A percentile compares a stretch with the other conserved stretches of the same genome.
Conservation (phyloP, 305 asterid genomes). For the Solanum aculeatissimum region DNA sequence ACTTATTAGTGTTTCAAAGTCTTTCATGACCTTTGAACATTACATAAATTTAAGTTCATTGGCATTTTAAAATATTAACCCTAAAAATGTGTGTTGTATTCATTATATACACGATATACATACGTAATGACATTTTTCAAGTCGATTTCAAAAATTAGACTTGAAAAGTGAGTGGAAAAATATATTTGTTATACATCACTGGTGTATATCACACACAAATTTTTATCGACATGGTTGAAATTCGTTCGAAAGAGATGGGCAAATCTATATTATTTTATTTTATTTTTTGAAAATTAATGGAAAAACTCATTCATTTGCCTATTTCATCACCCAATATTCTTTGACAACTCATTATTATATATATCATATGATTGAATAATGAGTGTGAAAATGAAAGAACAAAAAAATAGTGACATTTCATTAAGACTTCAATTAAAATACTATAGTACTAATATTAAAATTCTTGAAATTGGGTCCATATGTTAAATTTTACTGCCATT, state of each 20-base stretch:
- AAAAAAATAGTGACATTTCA: background rate
- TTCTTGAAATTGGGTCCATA: conserved; percentile 22
- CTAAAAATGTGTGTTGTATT: background rate
- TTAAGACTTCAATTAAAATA: background rate
- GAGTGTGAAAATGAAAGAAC: background rate
- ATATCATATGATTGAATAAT: background rate
- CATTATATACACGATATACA: background rate
- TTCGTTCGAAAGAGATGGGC: background rate
- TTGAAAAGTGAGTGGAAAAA: background rate
- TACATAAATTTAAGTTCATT: background rate
- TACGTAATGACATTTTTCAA: background rate
- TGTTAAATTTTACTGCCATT: conserved; percentile 14
- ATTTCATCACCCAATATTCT: background rate
- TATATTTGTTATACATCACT: no score
- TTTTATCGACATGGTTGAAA: background rate
- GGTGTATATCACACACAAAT: background rate
- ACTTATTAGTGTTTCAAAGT: background rate
- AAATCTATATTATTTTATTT: no score
- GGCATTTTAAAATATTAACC: background rate
- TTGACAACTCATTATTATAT: background rate
- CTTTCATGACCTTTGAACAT: background rate
- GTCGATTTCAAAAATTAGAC: background rate
- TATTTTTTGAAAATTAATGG: no score
- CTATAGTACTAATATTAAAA: background rate
- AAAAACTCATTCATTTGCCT: background rate